Base-by-base conservation (phyloP, 805 yeast species). In the Kazachstania viticola region DNA sequence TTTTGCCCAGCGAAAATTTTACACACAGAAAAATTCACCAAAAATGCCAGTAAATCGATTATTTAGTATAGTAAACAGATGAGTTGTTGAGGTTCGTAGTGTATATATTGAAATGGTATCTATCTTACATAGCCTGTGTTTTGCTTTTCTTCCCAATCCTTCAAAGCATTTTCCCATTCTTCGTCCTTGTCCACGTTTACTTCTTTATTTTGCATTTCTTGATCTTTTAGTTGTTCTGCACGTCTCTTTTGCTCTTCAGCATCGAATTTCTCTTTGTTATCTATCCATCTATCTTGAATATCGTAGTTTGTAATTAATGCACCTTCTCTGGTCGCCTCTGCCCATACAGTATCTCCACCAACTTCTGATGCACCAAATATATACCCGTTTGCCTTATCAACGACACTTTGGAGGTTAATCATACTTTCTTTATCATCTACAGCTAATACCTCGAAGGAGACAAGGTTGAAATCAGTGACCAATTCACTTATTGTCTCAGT, bases 271-370 rank as follows among this genome's bases (percentile, higher is more conserved):
- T 71, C 79, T 51, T 87, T 91, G 42, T 76, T 67, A 36, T 83
- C 95, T 9, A 91, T 71, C 98, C 98, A 91, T 37, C 99, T 66
- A 42, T 91, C 98, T 44, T 91, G 98, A 4, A 84, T 71, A 51
- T 87, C 95, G 5, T 73, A 61, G 25, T 49, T 42, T 22, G 49
- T 73, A 27, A 66, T 54, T 28, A 65, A 56, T 9, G 81, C 75
- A 25, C 87, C 77, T 49, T 81, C 83, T 41, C 97, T 67, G 1
- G 88, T 71, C 1, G 95, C 95, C 45, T 88, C 95, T n/a, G 85
- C 81, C 98, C 98, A 91, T 2, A 91, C 75, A 0, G 88, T 73
- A 50, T 91, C 99, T n/a, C 97, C 98, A 2, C 96, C 95, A 6
- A 88, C 67, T 45, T 91, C 99, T 19, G 85, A 81, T 1, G 87